Conservation (phyloP, 257 asterid species). For the Cruciata laevipes region DNA sequence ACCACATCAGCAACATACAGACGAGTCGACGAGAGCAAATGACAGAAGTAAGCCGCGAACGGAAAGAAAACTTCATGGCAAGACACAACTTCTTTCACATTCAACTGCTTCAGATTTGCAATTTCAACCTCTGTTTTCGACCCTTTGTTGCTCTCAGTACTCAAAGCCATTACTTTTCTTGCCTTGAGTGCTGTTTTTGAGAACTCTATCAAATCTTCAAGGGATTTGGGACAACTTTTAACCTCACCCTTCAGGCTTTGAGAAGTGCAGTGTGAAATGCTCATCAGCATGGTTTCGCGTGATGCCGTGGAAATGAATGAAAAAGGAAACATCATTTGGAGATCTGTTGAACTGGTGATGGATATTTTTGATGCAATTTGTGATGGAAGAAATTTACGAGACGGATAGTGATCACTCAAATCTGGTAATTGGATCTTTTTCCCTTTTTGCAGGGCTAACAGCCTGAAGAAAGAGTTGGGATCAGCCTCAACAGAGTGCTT, state of each 20-base stretch:
- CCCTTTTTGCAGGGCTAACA: slow-evolving; percentile 11
- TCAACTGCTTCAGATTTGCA: slow-evolving; percentile 13
- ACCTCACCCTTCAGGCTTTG: slow-evolving; percentile 26
- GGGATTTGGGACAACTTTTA: slow-evolving; percentile 26
- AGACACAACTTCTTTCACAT: slow-evolving; percentile 19
- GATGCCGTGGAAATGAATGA: slow-evolving; percentile 1
- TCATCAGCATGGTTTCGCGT: slow-evolving; percentile 17
- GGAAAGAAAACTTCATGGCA: slow-evolving; percentile 44
- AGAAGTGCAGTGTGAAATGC: slow-evolving; percentile 25
- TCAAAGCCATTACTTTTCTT: slow-evolving; percentile 17
- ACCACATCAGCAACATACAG: slow-evolving; percentile 25
- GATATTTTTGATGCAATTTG: slow-evolving; percentile 23
- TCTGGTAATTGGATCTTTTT: slow-evolving; percentile 26
- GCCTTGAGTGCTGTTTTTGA: slow-evolving; percentile 7
- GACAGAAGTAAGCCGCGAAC: slow-evolving; percentile 37
- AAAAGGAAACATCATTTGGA: slow-evolving; percentile 20
- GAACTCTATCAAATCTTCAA: slow-evolving; percentile 35
- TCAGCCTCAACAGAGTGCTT: slow-evolving; percentile 12
- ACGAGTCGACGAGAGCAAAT: slow-evolving; percentile 24
- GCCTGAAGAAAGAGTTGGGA: slow-evolving; percentile 16
- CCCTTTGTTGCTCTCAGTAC: slow-evolving; percentile 19
- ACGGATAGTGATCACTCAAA: background rate
- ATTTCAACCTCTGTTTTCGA: slow-evolving; percentile 15
- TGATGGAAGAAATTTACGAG: slow-evolving; percentile 34
- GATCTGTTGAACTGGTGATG: background rate